Conservation (phyloP, 768 basidiomycete species). For the Phaeolepiota aurea region DNA sequence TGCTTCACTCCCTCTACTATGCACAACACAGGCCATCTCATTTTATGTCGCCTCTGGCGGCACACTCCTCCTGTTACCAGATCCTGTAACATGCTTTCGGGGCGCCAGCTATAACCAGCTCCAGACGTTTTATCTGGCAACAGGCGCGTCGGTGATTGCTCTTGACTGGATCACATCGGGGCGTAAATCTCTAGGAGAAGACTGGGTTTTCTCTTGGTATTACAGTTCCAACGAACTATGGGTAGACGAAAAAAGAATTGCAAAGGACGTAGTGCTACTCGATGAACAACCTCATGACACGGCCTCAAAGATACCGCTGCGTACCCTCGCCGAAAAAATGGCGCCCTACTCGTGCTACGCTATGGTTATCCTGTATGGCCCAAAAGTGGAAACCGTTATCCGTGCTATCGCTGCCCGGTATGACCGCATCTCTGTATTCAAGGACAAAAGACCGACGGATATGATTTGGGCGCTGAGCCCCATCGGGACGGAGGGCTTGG, state of each 20-base stretch:
- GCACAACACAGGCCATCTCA: slow-evolving; percentile 58
- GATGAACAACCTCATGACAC: slow-evolving; percentile 30
- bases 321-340: slow-evolving; percentile 51
- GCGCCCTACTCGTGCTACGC: slow-evolving; percentile 88
- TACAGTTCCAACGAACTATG: slow-evolving; percentile 81
- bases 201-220: slow-evolving; percentile 85
- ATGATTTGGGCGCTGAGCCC: slow-evolving; percentile 80
- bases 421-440: slow-evolving; percentile 53
- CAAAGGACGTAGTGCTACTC: slow-evolving; percentile 72
- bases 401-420: slow-evolving; percentile 40
- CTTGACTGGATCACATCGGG: slow-evolving; percentile 94
- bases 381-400: slow-evolving; percentile 41
- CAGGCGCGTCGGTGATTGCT: slow-evolving; percentile 55
- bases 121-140: slow-evolving; percentile 67
- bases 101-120: slow-evolving; percentile 75
- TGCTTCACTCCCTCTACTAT: slow-evolving; percentile 9
- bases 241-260: slow-evolving; percentile 54
- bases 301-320: slow-evolving; percentile 21
- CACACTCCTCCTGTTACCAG: slow-evolving; percentile 76
- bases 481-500: slow-evolving; percentile 31
- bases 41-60: slow-evolving; percentile 44
- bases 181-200: slow-evolving; percentile 72
- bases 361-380: slow-evolving; percentile 75
- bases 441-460: slow-evolving; percentile 44
- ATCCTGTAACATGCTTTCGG: slow-evolving; percentile 90